Base-by-base conservation (phyloP, 345 rosid genomes). In the Eucalyptus lansdowneana region DNA sequence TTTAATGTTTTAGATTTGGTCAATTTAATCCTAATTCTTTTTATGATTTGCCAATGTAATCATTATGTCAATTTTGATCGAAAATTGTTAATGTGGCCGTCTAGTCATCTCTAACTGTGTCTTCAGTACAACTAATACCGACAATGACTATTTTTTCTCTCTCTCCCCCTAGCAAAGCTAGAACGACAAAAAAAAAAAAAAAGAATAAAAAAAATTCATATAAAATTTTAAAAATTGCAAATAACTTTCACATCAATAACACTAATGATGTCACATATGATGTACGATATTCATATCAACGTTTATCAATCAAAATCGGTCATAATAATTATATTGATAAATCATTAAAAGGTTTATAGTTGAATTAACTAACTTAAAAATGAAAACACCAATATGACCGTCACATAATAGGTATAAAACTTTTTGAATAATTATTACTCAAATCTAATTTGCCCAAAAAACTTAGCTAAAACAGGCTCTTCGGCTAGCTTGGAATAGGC, bases 201-300 rank as follows among this genome's bases (percentile, higher is more conserved):
- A n/a, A 27, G n/a, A n/a, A n/a, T n/a, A 60, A 27, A 58, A 58
- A 24, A 11, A 60, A 60, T 27, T 56, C 13, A 56, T 56, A 56
- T 56, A 56, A 21, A 53, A 1, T 56, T 56, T 24, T 24, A 2
- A 22, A 56, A 24, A 56, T 56, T 56, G 6, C 29, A 24, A 24
- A 56, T 4, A 24, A 9, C 29, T 9, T 22, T 6, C 3, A 56
- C 14, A 4, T 56, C 13, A 56, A 24, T 6, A 56, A 56, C 1
- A 56, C 0, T 11, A 0, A 24, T 22, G 14, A 5, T 22, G 13
- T 1, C 29, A 24, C 3, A 25, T 56, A 24, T 0, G 1, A 56
- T 2, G 9, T 24, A 22, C 3, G 3, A 56, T 25, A 25, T 56
- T 0, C 0, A 22, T 56, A 5, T 24, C 0, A 56, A 1, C 5